Conservation (phyloP, 2,329 filamentous ascomycete genomes). For the Paramyrothecium sp. region DNA sequence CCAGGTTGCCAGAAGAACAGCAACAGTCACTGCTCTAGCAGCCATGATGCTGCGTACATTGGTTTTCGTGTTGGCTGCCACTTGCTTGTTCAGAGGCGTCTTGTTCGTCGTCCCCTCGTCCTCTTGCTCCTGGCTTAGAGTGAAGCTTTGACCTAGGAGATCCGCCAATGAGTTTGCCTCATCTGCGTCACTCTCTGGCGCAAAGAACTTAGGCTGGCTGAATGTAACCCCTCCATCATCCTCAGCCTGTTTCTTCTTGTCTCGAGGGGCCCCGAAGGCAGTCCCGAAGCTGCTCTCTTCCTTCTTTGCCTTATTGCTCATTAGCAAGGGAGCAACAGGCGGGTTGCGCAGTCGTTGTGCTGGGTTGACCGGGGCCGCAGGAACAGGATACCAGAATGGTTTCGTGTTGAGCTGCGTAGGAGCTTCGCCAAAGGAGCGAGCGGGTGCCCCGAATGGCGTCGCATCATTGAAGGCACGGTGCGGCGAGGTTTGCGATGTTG, state of each 20-base stretch:
- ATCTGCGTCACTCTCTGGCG: slow-evolving; percentile 38
- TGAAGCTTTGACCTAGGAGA: slow-evolving; percentile 43
- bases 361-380: slow-evolving; percentile 66
- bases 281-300: slow-evolving; percentile 25
- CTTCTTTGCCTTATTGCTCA: slow-evolving; percentile 41
- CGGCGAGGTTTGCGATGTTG: slow-evolving; percentile 49
- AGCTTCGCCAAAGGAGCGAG: slow-evolving; percentile 43
- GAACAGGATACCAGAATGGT: slow-evolving; percentile 70
- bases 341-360: slow-evolving; percentile 63
- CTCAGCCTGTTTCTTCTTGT: slow-evolving; percentile 10
- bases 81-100: background rate
- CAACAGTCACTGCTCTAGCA: slow-evolving; percentile 18
- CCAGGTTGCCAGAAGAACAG: slow-evolving; percentile 22
- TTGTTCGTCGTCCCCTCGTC: background rate
- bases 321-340: slow-evolving; percentile 52
- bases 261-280: slow-evolving; percentile 47
- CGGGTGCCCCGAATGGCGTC: slow-evolving; percentile 35
- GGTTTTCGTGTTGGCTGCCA: background rate
- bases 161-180: slow-evolving; percentile 43
- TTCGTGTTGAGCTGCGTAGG: slow-evolving; percentile 38
- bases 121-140: slow-evolving; percentile 28
- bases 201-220: slow-evolving; percentile 61
- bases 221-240: slow-evolving; percentile 39
- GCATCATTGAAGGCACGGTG: slow-evolving; percentile 54
- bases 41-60: slow-evolving; percentile 4